phyloP scores from a whole-genome alignment of 1,284 basidiomycete species.

The Ustilago trichophora region DNA sequence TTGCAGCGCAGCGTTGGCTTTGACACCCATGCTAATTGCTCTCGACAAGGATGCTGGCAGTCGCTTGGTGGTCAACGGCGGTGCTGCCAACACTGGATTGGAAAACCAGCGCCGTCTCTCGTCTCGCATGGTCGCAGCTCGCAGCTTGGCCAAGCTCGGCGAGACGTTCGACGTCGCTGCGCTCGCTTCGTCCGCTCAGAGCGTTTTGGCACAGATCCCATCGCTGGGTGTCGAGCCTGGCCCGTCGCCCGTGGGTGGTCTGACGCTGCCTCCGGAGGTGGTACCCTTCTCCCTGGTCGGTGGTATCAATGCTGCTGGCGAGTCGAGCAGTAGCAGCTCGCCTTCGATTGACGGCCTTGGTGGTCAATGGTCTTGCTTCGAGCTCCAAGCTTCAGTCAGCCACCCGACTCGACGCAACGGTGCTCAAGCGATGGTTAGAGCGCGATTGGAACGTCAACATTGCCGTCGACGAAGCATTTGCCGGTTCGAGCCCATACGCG shows the following conservation, averaged over 20 bases:
- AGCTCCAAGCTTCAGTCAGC: slow-evolving; percentile 51
- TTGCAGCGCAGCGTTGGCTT: slow-evolving; percentile 77
- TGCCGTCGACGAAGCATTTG: slow-evolving; percentile 56
- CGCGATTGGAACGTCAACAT: slow-evolving; percentile 61
- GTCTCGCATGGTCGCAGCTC: slow-evolving; percentile 75
- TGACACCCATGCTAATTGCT: slow-evolving; percentile 84
- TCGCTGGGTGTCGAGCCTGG: slow-evolving; percentile 43
- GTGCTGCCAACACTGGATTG: slow-evolving; percentile 28
- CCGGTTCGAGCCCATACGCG: slow-evolving; percentile 37
- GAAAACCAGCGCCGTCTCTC: slow-evolving; percentile 70
- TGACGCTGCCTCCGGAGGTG: slow-evolving; percentile 45
- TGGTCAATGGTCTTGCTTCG: slow-evolving; percentile 43
- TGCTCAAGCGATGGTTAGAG: slow-evolving; percentile 54
- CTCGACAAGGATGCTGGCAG: slow-evolving; percentile 73
- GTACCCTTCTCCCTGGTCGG: slow-evolving; percentile 39
- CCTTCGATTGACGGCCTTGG: slow-evolving; percentile 28
- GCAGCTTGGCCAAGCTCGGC: slow-evolving; percentile 76
- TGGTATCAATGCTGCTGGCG: slow-evolving; percentile 31
- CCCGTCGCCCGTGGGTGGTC: slow-evolving; percentile 24
- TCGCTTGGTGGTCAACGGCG: slow-evolving; percentile 65
- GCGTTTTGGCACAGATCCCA: slow-evolving; percentile 37
- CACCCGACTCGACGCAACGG: slow-evolving; percentile 34
- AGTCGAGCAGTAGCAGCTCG: slow-evolving; percentile 32
- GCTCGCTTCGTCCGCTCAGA: slow-evolving; percentile 27
- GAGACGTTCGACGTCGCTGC: slow-evolving; percentile 74